Evolutionary conservation across 345 rosid species (phyloP), one percentile per base, ranked within the genome.

Genomic region (Passiflora organensis): DNA sequence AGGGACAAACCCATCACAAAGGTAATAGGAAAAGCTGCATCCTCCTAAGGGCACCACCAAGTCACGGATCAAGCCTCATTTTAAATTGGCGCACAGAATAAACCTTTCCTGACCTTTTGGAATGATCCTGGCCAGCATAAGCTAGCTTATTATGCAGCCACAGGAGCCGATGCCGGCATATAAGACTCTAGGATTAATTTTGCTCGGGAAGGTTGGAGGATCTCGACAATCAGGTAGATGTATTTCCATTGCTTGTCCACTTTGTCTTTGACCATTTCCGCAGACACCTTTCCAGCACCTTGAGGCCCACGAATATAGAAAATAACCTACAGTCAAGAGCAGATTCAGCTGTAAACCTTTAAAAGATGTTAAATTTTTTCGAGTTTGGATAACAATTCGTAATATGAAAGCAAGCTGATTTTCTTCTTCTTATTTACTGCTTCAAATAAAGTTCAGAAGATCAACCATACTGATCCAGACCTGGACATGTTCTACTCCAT

Each of bases 181-280:
- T 89, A 93, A 3, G 99, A 93, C 78, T 89, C 99, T 58, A 89
- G 69, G 69, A 86, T 84, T 68, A 93, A 49, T 62, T 79, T 84
- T 28, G 83, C 71, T 48, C 68, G 83, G 20, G 87, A 76, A 41
- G 98, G 98, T 43, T 88, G 73, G 60, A 45, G 48, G 58, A 89
- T 71, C 72, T 89, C 88, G 14, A 93, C 99, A 51, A 89, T 76
- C 73, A 93, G 72, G 71, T 82, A 86, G 0, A 87, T 84, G 58
- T 80, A 93, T 65, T 80, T 93, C 99, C 95, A 93, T 45, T 93
- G 78, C 71, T 80, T 81, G 61, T 86, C 94, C 42, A 51, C 72
- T 65, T 82, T 82, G 78, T 89, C 99, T 66, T 71, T 89, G 79
- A 93, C 86, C 99, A 89, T 93, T 68, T 85, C 85, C 6, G 94